Conservation (phyloP, 2,329 filamentous ascomycete species). For the Diaporthe helianthi region DNA sequence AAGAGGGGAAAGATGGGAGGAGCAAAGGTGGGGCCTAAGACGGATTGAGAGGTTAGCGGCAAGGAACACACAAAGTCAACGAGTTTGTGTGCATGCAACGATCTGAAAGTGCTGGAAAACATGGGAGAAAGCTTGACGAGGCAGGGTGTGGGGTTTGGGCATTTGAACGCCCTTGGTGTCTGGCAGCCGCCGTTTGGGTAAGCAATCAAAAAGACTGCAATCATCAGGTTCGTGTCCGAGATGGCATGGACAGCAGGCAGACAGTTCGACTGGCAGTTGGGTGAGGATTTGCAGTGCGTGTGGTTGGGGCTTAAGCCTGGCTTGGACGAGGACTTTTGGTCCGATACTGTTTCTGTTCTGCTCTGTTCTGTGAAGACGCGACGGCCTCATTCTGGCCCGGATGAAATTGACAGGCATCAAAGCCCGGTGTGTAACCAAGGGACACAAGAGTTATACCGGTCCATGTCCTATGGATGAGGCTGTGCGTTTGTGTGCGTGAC, state of each 20-base stretch:
- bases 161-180: not conserved
- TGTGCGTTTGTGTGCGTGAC: not conserved
- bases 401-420: not conserved
- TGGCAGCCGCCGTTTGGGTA: constrained; percentile 5
- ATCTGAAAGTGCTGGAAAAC: constrained; percentile 26
- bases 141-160: not conserved
- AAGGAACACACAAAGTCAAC: constrained; percentile 7
- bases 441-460: constrained; percentile 22
- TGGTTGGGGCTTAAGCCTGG: constrained; percentile 5
- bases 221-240: constrained; percentile 5
- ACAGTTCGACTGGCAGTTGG: constrained; percentile 3
- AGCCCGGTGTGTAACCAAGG: not conserved
- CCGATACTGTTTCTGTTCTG: not conserved
- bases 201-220: not conserved
- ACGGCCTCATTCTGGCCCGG: not conserved
- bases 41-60: constrained; percentile 30
- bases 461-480: not conserved
- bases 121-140: constrained; percentile 1
- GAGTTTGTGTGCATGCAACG: not conserved
- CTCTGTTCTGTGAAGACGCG: not conserved
- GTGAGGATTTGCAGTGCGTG: constrained; percentile 17
- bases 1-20: not conserved
- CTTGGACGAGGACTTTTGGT: not conserved
- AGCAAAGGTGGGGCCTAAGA: constrained; percentile 19
- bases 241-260: constrained; percentile 15